These are phyloP conservation scores for Aspergillus neoniger DNA, from an alignment of 2,329 filamentous ascomycete genomes.

Conservation along the genomic window DNA sequence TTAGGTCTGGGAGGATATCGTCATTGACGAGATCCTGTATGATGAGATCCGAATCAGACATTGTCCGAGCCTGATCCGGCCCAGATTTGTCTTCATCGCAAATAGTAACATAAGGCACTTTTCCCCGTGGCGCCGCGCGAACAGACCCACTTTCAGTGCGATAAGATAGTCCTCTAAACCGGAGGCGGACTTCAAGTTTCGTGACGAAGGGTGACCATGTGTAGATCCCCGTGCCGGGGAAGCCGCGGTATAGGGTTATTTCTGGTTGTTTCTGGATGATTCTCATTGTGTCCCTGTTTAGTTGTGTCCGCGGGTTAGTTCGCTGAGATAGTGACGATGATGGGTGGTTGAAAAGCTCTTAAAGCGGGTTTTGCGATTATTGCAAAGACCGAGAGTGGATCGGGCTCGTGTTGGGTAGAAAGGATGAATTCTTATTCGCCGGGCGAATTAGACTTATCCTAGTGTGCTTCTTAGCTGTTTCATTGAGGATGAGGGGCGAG, in stretches of 20 bases:
- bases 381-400: not conserved
- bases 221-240: conserved; percentile 43
- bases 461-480: too few species aligned
- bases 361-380: not conserved
- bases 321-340: not conserved
- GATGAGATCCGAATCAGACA: conserved; percentile 62
- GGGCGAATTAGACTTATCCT: too few species aligned
- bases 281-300: not conserved
- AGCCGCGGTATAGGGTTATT: conserved; percentile 55
- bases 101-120: conserved; percentile 60
- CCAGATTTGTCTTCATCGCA: not conserved
- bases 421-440: too few species aligned
- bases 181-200: conserved; percentile 64
- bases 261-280: not conserved
- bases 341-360: not conserved
- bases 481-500: too few species aligned
- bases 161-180: conserved; percentile 55
- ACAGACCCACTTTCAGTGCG: conserved; percentile 48
- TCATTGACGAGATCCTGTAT: conserved; percentile 47
- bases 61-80: not conserved
- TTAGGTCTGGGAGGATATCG: conserved; percentile 53
- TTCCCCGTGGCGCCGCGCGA: conserved; percentile 54
- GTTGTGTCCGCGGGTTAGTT: not conserved
- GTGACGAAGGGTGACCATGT: conserved; percentile 64
- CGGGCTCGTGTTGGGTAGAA: not conserved